phyloP scores from a whole-genome alignment of 768 basidiomycete genomes.

The Hericium erinaceus region DNA sequence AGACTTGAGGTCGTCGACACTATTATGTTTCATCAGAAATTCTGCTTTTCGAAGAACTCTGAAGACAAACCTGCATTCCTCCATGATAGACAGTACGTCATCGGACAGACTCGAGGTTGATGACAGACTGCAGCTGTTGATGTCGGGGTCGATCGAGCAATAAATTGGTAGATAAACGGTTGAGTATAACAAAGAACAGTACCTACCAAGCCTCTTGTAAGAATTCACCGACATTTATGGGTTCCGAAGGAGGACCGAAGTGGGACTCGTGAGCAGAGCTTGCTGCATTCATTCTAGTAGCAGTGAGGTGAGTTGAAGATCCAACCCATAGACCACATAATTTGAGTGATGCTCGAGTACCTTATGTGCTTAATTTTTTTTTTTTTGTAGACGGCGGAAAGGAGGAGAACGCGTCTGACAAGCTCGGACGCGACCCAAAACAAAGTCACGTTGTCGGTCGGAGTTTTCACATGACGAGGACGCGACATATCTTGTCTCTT shows the following conservation, averaged over 20 bases:
- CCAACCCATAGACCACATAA: too few species aligned
- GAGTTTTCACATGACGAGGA: conserved; percentile 6
- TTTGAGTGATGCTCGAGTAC: too few species aligned
- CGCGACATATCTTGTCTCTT: conserved; percentile 1
- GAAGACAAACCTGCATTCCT: conserved; percentile 28
- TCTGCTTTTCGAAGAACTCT: not conserved
- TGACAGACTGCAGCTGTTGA: not conserved
- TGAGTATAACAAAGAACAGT: too few species aligned
- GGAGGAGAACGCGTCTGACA: too few species aligned
- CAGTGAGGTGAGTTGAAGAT: too few species aligned
- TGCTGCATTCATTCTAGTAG: not conserved
- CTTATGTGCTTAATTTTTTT: too few species aligned
- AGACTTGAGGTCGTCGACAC: conserved; percentile 42
- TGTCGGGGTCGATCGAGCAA: not conserved
- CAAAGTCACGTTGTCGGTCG: not conserved
- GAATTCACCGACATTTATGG: conserved; percentile 21
- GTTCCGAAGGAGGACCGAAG: conserved; percentile 21
- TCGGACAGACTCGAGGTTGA: not conserved
- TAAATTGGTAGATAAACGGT: not conserved
- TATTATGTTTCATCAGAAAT: conserved; percentile 18
- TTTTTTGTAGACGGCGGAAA: too few species aligned
- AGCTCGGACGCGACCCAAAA: not conserved
- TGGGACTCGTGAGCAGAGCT: conserved; percentile 11
- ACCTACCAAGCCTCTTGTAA: conserved; percentile 7
- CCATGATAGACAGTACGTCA: conserved; percentile 13